Evolutionary conservation across 257 asterid genomes (phyloP), one percentile per base, ranked within the genome.

Genomic region (Ligustrum vulgare): DNA sequence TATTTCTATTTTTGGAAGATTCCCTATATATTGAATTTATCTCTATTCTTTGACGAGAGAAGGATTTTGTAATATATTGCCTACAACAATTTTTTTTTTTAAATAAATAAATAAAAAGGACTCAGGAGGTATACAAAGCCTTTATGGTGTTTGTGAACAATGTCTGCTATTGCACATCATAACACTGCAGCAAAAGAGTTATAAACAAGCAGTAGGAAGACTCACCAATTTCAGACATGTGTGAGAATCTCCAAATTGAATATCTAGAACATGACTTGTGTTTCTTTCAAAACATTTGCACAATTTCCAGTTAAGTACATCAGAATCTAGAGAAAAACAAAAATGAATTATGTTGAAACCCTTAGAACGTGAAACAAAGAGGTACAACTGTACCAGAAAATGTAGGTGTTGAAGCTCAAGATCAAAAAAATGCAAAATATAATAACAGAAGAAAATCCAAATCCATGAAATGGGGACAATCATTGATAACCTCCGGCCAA

Each of bases 221-320:
- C 92, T 86, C 77, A 92, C 98, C 98, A 94, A 77, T 88, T 89
- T 94, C 84, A 94, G 87, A 84, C 80, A 79, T 6, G 84, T 78
- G 34, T 74, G 83, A 71, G 80, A 86, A 82, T 81, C 87, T 75
- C 98, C 97, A 86, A 91, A 93, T 62, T 85, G 96, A 78, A 87
- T 81, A 74, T 91, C 94, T 37, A 93, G 88, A 77, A 91, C 89
- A 69, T 69, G 88, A 82, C 86, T 81, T 43, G 86, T 73, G 76
- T 75, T 82, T 75, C 82, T 72, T 75, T 84, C 90, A 79, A 93
- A 91, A 79, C 80, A 71, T 83, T 90, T 87, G 89, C 97, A 79
- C 83, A 86, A 75, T 80, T 84, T 87, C 98, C 98, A 93, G 60
- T 80, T 88, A 72, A 75, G 81, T 69, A 45, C 82, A 66, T 89